Percentiles rank a stretch among this genome's conserved stretches.
Conservation (phyloP, 1,284 basidiomycete genomes). For the Puccinia hordei region DNA sequence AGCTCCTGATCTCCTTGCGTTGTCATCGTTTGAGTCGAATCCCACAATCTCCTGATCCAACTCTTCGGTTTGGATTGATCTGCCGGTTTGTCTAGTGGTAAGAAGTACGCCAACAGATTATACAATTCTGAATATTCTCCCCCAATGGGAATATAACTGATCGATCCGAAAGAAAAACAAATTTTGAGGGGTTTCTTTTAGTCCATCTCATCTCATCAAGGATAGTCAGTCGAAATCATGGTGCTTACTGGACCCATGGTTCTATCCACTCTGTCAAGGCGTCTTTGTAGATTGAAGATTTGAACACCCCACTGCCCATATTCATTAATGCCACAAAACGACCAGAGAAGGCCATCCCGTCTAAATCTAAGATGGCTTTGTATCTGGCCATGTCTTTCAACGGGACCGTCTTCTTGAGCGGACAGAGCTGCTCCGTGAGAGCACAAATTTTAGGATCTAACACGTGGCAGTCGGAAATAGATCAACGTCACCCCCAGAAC, state of each 20-base stretch:
- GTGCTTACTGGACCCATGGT: slow-evolving; percentile 49
- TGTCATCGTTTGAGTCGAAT: not conserved
- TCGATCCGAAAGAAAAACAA: not conserved
- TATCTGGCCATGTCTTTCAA: slow-evolving; percentile 48
- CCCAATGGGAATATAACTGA: slow-evolving; percentile 47
- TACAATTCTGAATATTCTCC: slow-evolving; percentile 48
- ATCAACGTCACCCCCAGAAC: not conserved
- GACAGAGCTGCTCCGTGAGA: slow-evolving; percentile 33
- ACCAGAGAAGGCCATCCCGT: slow-evolving; percentile 50
- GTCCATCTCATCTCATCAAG: not conserved
- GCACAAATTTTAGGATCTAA: slow-evolving; percentile 41
- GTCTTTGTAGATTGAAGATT: slow-evolving; percentile 44
- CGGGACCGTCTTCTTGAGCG: slow-evolving; percentile 43
- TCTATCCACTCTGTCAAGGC: slow-evolving; percentile 50
- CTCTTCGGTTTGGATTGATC: not conserved
- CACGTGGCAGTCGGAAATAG: not conserved
- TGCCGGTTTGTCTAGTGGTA: slow-evolving; percentile 18
- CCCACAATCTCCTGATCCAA: slow-evolving; percentile 10
- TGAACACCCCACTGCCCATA: slow-evolving; percentile 50
- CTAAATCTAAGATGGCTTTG: slow-evolving; percentile 50
- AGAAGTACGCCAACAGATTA: slow-evolving; percentile 47
- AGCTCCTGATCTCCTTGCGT: slow-evolving; percentile 26
- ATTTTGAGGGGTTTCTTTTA: not conserved
- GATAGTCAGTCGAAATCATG: not conserved
- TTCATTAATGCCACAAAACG: slow-evolving; percentile 49